Base-by-base conservation (phyloP, 148 eudicot genomes). In the Amaranthus palmeri region DNA sequence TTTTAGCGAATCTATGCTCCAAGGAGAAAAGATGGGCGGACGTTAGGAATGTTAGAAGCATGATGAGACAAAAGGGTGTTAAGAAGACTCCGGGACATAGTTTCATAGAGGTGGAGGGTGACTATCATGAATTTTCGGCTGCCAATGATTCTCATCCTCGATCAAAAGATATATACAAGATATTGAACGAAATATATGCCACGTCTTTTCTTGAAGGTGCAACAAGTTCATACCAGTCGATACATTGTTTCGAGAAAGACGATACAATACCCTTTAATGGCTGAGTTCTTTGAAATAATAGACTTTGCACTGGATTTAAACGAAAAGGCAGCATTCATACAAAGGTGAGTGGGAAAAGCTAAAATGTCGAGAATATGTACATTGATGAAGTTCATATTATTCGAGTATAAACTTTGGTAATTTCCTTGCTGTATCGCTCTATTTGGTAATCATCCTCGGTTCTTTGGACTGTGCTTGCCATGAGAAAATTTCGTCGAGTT, bases 51-150 rank as follows among this genome's bases (percentile, higher is more conserved):
- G 79, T 83, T 72, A 78, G 96, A 78, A 85, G 85, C 65, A 53
- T 85, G 81, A 89, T 89, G 96, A 82, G 86, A 77, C 86, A 80
- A 54, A 87, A 79, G 58, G 89, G 96, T 64, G 70, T 87, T 8
- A 85, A 77, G 83, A 89, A 89, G 82, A 87, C 78, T 55, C 89
- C 83, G 6, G 96, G 96, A n/a, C 75, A 85, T 72, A 89, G 96
- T 79, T 81, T 67, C 18, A 83, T 89, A 49, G 96, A 87, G 79
- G 83, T 89, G 60, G 88, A 82, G 78, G 91, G 91, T 55, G 55
- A 78, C 73, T 82, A 76, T 58, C 88, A 85, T 62, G 91, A 87
- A 54, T 87, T 89, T 78, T 77, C 82, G 57, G 91, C 76, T 46
- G 86, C 85, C 53, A 88, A 89, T 76, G 79, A 85, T 69, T 83